These are phyloP conservation scores for Yamadazyma jaroonii DNA, from an alignment of 1,139 yeast species.

Conservation along the genomic window DNA sequence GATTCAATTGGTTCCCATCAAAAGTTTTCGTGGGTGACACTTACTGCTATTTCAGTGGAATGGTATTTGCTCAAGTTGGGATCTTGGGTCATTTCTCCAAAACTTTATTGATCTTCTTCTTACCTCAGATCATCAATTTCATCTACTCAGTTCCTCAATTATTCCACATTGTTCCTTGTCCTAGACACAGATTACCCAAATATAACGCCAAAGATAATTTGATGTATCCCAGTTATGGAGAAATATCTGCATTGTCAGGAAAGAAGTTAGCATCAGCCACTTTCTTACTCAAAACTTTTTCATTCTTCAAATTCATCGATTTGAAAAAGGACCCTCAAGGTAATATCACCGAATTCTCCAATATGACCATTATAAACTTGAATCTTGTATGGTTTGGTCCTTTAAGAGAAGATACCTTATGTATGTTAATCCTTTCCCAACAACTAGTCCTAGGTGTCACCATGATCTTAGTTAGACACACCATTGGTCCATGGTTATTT, in stretches of 20 bases:
- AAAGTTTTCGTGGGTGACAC: conserved; percentile 96
- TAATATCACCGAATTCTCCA: conserved; percentile 55
- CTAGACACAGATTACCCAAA: conserved; percentile 88
- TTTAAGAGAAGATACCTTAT: conserved; percentile 74
- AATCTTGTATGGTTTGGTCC: conserved; percentile 87
- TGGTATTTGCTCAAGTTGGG: conserved; percentile 97
- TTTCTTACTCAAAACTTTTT: conserved; percentile 27
- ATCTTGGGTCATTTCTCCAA: conserved; percentile 95
- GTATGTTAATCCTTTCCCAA: conserved; percentile 52
- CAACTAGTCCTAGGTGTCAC: conserved; percentile 67
- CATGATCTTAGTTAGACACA: conserved; percentile 75
- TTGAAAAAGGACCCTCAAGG: conserved; percentile 35
- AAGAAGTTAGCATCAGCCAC: conserved; percentile 1
- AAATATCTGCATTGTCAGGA: conserved; percentile 14
- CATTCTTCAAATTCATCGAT: conserved; percentile 48
- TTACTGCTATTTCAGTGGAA: conserved; percentile 95
- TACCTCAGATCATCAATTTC: conserved; percentile 90
- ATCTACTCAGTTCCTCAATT: conserved; percentile 87
- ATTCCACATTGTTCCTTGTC: conserved; percentile 84
- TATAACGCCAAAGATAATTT: conserved; percentile 67
- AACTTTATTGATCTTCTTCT: conserved; percentile 77
- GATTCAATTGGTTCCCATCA: conserved; percentile 89
- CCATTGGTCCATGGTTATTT: conserved; percentile 80
- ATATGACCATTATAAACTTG: conserved; percentile 84
- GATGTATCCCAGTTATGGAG: conserved; percentile 63